A percentile compares a stretch with the other conserved stretches of the same genome.
Evolutionary conservation across 2,329 filamentous ascomycete species (phyloP).

Genomic region (Tolypocladium tundrense): DNA sequence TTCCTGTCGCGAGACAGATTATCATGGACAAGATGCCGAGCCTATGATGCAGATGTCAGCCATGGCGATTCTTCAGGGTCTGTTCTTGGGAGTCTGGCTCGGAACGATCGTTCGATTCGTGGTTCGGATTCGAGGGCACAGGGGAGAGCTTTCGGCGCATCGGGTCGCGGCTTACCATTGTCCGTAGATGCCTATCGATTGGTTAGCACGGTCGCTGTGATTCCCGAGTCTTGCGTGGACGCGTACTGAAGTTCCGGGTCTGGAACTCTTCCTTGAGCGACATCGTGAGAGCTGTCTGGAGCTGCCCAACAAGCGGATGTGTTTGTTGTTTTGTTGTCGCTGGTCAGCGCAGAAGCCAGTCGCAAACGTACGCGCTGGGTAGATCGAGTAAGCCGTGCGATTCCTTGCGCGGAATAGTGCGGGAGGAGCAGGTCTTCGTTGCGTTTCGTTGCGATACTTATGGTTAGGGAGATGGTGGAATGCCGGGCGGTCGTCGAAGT

Average conservation of each 20-base stretch:
- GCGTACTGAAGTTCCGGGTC: constrained; percentile 65
- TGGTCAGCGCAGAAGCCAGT: constrained; percentile 2
- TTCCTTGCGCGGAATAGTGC: not conserved
- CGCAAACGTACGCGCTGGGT: not conserved
- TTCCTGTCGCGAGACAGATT: constrained; percentile 58
- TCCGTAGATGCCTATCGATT: constrained; percentile 55
- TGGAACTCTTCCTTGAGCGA: constrained; percentile 62
- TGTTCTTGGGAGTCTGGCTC: not conserved
- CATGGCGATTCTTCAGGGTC: not conserved
- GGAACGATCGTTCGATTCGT: not conserved
- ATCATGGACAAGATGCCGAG: constrained; percentile 62
- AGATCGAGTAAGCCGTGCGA: not conserved
- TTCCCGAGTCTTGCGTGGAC: constrained; percentile 1
- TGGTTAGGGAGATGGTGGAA: constrained; percentile 10
- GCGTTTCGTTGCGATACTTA: constrained; percentile 2
- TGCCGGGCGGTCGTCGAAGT: constrained; percentile 14
- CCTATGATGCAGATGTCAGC: constrained; percentile 28
- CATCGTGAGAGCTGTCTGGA: constrained; percentile 39
- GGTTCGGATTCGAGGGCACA: not conserved
- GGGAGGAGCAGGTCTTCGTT: not conserved
- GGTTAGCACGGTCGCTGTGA: constrained; percentile 1
- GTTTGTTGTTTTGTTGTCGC: constrained; percentile 3
- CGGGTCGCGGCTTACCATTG: constrained; percentile 51
- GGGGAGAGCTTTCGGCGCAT: not conserved
- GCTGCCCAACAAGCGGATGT: not conserved